phyloP scores from a whole-genome alignment of 169 alveolate genomes.

The Perkinsus marinus region DNA sequence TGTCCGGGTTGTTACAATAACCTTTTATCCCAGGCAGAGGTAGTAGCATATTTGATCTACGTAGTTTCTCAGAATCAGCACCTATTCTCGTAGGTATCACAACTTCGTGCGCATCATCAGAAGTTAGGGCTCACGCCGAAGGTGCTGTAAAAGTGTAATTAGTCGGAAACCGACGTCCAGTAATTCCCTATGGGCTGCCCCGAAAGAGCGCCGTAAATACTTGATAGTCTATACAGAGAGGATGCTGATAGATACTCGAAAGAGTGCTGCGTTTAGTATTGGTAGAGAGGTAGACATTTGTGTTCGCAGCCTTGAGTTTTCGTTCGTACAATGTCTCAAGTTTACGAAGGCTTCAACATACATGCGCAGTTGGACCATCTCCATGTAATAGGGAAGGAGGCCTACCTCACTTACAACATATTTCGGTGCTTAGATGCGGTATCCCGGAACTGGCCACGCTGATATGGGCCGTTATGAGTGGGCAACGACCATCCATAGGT shows the following conservation, averaged over 20 bases:
- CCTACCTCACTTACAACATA: background rate
- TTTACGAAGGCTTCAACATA: background rate
- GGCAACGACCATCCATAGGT: slow-evolving; percentile 15
- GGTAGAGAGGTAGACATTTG: background rate
- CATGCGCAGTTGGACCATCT: background rate
- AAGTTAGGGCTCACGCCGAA: background rate
- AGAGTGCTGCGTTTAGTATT: background rate
- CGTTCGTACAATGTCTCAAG: background rate
- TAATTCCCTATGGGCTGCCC: too few species aligned
- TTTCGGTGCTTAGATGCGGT: slow-evolving; percentile 15
- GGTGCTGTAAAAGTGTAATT: background rate
- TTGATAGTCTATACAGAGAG: background rate
- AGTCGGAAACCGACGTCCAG: background rate
- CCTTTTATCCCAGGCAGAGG: background rate
- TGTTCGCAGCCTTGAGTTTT: background rate
- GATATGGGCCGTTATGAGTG: slow-evolving; percentile 29
- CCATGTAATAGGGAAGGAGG: background rate
- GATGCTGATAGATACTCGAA: background rate
- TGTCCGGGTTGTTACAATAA: background rate
- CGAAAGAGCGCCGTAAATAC: too few species aligned
- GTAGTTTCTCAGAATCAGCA: too few species aligned
- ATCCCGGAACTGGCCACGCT: slow-evolving; percentile 35
- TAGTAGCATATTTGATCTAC: background rate
- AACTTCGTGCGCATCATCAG: background rate
- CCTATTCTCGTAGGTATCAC: background rate